Conservation (phyloP, 306 rosid species). For the Arachis hypogaea region DNA sequence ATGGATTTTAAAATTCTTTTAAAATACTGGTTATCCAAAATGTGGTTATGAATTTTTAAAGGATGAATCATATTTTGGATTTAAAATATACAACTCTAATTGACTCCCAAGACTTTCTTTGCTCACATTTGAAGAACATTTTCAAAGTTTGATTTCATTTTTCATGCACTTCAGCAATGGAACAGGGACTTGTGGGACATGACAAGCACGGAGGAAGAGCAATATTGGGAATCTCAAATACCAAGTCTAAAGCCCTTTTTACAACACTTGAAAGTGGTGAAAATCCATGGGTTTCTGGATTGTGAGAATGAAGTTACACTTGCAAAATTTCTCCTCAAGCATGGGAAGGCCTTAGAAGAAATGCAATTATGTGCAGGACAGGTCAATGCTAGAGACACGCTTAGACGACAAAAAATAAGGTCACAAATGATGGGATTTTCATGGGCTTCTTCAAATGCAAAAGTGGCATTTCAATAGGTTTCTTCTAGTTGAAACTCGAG, state of each 20-base stretch:
- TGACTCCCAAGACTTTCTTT: neutral
- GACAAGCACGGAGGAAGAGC: constrained; percentile 62
- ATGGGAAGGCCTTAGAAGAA: constrained; percentile 70
- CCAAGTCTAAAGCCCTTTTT: constrained; percentile 55
- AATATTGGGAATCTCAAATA: constrained; percentile 74
- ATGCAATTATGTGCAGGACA: constrained; percentile 56
- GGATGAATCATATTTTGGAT: no score
- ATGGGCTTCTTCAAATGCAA: constrained; percentile 82
- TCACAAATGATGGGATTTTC: constrained; percentile 77
- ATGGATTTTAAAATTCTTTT: no score
- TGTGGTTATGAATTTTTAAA: no score
- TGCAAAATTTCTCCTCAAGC: constrained; percentile 71
- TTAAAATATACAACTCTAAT: no score
- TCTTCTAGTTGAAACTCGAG: no score
- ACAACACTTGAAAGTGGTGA: constrained; percentile 64
- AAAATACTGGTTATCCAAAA: no score
- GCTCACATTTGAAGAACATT: neutral
- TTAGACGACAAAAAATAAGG: constrained; percentile 68
- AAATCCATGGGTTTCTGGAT: constrained; percentile 67
- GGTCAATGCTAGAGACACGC: constrained; percentile 52
- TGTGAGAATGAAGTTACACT: constrained; percentile 79
- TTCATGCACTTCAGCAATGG: constrained; percentile 60
- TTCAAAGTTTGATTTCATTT: constrained; percentile 19
- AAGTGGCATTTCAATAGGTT: constrained; percentile 54
- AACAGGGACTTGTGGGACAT: constrained; percentile 71